Percentiles rank a stretch among this genome's conserved stretches.
Evolutionary conservation across 164 flowering plant species (phyloP).

Genomic region (Piper longum): DNA sequence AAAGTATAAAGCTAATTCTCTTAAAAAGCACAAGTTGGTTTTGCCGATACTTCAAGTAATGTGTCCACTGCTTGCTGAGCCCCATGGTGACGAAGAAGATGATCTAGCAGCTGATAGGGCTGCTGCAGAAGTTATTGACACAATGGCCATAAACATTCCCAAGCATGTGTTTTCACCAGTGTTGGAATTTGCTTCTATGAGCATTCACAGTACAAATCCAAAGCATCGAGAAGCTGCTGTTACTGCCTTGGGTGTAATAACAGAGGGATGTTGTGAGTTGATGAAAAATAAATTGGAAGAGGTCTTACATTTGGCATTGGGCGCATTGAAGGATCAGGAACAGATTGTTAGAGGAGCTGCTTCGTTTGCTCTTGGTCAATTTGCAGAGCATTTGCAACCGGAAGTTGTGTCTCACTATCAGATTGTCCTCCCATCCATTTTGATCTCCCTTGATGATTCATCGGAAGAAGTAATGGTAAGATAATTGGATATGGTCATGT

Average conservation of each 20-base stretch:
- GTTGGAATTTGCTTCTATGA: slow-evolving; percentile 76
- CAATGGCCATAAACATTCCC: slow-evolving; percentile 73
- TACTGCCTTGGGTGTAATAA: slow-evolving; percentile 74
- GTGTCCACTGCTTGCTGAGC: slow-evolving; percentile 87
- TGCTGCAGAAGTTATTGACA: slow-evolving; percentile 96
- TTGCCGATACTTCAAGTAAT: slow-evolving; percentile 80
- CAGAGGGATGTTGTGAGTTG: slow-evolving; percentile 79
- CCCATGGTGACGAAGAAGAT: slow-evolving; percentile 66
- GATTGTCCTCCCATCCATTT: slow-evolving; percentile 76
- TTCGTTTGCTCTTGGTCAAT: slow-evolving; percentile 93
- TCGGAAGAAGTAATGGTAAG: slow-evolving; percentile 90
- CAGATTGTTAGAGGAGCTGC: slow-evolving; percentile 97
- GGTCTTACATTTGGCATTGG: slow-evolving; percentile 64
- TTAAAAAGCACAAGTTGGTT: slow-evolving; percentile 81
- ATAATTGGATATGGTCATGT: neutral
- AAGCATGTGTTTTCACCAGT: slow-evolving; percentile 78
- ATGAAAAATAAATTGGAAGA: slow-evolving; percentile 75
- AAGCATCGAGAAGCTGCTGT: slow-evolving; percentile 86
- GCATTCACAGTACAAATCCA: slow-evolving; percentile 54
- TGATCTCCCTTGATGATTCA: slow-evolving; percentile 70
- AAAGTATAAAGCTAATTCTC: slow-evolving; percentile 64
- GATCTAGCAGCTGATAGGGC: slow-evolving; percentile 91
- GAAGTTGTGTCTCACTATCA: slow-evolving; percentile 78
- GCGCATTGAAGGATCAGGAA: slow-evolving; percentile 74
- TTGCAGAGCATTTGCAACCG: slow-evolving; percentile 93